These are phyloP conservation scores for Boeremia lycopersici DNA, from an alignment of 2,329 filamentous ascomycete genomes.

Conservation along the genomic window DNA sequence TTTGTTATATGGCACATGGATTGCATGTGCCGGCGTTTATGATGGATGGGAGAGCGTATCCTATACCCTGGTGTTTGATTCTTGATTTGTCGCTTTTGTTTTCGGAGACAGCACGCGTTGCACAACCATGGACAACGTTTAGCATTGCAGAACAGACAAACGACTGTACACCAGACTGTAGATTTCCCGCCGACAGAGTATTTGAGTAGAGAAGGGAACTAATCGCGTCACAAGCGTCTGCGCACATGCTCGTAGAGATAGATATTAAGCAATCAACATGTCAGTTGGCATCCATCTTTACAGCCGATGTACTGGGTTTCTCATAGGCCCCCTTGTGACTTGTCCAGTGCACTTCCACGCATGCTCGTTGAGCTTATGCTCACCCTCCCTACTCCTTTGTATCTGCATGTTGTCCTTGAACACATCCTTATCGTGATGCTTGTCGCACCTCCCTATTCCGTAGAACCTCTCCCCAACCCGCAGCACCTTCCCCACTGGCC, in stretches of 20 bases:
- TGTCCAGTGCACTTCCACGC: slow-evolving; percentile 1
- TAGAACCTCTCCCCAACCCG: neutral
- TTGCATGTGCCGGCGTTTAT: slow-evolving; percentile 22
- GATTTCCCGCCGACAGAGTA: neutral
- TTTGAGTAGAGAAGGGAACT: neutral
- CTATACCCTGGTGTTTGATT: slow-evolving; percentile 30
- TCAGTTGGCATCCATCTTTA: neutral
- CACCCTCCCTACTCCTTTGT: neutral
- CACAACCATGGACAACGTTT: neutral
- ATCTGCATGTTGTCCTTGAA: neutral
- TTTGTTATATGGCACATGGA: slow-evolving; percentile 7
- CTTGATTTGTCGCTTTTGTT: slow-evolving; percentile 2
- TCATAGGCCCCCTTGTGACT: neutral
- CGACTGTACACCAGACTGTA: neutral
- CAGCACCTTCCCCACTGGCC: neutral
- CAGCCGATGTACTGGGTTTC: neutral
- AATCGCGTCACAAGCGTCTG: slow-evolving; percentile 1
- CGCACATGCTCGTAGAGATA: slow-evolving; percentile 3
- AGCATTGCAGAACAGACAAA: neutral
- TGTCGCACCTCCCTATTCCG: neutral
- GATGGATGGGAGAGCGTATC: slow-evolving; percentile 29
- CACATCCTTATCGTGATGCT: neutral
- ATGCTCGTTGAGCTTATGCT: neutral
- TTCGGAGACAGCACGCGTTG: slow-evolving; percentile 2
- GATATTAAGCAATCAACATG: slow-evolving; percentile 8